Conservation (phyloP, 495 filamentous ascomycete genomes). For the Aspergillus biplanus region DNA sequence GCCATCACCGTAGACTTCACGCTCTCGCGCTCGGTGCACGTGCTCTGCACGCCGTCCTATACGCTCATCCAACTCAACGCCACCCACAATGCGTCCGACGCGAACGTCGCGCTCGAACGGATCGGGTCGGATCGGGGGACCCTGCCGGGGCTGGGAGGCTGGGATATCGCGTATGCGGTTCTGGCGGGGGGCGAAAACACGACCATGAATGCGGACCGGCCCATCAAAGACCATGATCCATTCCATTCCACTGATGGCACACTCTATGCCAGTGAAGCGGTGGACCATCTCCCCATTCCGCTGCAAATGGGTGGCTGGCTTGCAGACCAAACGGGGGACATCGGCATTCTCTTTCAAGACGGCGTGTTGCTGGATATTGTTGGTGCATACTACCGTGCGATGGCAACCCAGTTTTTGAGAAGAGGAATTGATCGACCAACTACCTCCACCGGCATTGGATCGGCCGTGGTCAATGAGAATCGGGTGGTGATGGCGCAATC, state of each 20-base stretch:
- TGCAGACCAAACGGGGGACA: not conserved
- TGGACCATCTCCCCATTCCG: not conserved
- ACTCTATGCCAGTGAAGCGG: not conserved
- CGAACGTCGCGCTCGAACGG: not conserved
- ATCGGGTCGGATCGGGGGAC: not conserved
- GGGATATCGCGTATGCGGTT: not conserved
- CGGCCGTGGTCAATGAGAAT: not conserved
- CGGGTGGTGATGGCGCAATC: not conserved
- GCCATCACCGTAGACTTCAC: not conserved
- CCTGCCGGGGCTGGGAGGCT: not conserved
- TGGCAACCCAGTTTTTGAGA: not conserved
- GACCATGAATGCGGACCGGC: not conserved
- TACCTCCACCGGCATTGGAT: not conserved
- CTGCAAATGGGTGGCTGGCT: not conserved
- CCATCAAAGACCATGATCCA: not conserved
- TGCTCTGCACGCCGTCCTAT: not conserved
- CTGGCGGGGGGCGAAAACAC: not conserved
- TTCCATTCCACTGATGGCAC: not conserved
- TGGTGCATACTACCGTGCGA: not conserved
- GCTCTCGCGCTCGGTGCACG: not conserved
- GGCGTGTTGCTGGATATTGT: not conserved
- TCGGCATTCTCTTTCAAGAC: not conserved
- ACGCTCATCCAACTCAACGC: not conserved
- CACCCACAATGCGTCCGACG: not conserved
- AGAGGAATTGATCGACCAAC: not conserved